Percentiles rank a stretch among this genome's conserved stretches.
phyloP scores from a whole-genome alignment of 805 yeast species.

The Hanseniaspora valbyensis region DNA sequence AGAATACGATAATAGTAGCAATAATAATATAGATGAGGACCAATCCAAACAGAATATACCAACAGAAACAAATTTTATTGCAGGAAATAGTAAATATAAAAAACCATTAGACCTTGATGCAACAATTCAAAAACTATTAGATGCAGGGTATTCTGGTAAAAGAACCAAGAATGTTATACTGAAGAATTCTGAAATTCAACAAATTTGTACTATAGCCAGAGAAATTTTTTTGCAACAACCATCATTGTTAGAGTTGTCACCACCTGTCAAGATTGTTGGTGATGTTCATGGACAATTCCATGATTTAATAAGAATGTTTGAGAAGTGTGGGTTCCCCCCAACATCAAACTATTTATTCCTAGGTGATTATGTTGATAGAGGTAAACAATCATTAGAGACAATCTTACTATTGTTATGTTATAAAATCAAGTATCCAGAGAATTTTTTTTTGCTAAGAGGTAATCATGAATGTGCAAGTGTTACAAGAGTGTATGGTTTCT shows the following conservation, averaged over 20 bases:
- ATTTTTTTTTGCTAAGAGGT: slow-evolving; percentile 85
- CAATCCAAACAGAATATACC: slow-evolving; percentile 23
- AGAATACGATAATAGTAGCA: neutral
- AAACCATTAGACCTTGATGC: slow-evolving; percentile 60
- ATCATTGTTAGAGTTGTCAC: slow-evolving; percentile 49
- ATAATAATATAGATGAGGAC: slow-evolving; percentile 4
- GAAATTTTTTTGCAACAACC: slow-evolving; percentile 72
- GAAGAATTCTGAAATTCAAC: slow-evolving; percentile 78
- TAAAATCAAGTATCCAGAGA: slow-evolving; percentile 91
- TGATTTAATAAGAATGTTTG: slow-evolving; percentile 79
- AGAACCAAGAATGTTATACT: slow-evolving; percentile 81
- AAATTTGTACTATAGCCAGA: slow-evolving; percentile 75
- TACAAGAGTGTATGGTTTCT: slow-evolving; percentile 92
- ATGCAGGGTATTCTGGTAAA: slow-evolving; percentile 93
- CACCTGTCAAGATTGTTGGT: slow-evolving; percentile 76
- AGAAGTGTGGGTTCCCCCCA: slow-evolving; percentile 94
- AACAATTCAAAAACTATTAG: slow-evolving; percentile 77
- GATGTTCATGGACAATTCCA: slow-evolving; percentile 96
- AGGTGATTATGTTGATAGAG: slow-evolving; percentile 96
- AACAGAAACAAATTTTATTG: slow-evolving; percentile 18
- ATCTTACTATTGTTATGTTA: slow-evolving; percentile 77
- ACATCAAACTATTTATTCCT: slow-evolving; percentile 80
- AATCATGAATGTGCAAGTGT: slow-evolving; percentile 97
- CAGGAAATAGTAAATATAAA: slow-evolving; percentile 22
- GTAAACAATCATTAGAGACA: slow-evolving; percentile 91